Base-by-base conservation (phyloP, 108 stramenopile species). In the Pseudonitzschia multiseries region DNA sequence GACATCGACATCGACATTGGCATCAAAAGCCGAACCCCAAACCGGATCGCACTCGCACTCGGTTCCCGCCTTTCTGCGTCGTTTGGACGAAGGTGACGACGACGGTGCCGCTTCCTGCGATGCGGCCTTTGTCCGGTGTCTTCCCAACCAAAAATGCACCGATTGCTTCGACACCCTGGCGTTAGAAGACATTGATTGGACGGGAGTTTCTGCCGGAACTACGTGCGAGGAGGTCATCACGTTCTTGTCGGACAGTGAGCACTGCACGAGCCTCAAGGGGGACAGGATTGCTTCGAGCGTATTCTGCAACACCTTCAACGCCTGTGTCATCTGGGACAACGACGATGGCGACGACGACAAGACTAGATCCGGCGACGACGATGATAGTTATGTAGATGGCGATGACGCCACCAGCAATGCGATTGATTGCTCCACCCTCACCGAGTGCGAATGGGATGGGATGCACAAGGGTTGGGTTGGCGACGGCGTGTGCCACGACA, bases 401-500 rank as follows among this genome's bases (percentile, higher is more conserved):
- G 61, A 62, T 13, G n/a, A 62, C 32, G 77, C 68, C 22, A 54
- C 50, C 9, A 75, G 80, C 18, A 65, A 57, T 8, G 65, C 9
- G 33, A 70, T 93, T 20, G 91, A 93, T 75, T 96, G 95, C 67
- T 68, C 76, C 31, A 69, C 79, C 27, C 71, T 96, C 22, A 89
- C 82, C 10, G 68, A 85, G 24, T 96, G 95, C 77, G 56, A 88
- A 0, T 96, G 95, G 95, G 72, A 80, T 4, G 95, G 95, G 6
- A 86, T 92, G 26, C 87, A 89, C 59, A 57, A 62, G n/a, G 75
- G 72, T 31, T 96, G 90, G 71, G 43, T 96, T 21, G 91, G 92
- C 0, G 91, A 96, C 79, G 93, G 95, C 10, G 76, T 91, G 9
- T 96, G 95, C 67, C 88, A 96, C 71, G 91, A 93, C 48, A 70